phyloP scores from a whole-genome alignment of 768 basidiomycete species.

The Russula olivacea region DNA sequence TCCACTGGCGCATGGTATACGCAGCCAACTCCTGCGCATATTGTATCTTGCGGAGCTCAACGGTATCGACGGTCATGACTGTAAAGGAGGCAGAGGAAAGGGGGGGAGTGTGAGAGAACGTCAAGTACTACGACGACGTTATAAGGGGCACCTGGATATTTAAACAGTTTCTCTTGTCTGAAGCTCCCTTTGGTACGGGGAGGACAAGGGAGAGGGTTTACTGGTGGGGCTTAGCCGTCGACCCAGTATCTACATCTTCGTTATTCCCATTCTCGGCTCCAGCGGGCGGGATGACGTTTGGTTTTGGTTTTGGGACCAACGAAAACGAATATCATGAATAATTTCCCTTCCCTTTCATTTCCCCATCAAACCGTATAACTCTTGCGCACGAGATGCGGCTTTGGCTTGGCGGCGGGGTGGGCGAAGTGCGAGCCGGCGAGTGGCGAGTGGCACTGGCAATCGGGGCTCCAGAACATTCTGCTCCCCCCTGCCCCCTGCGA shows the following conservation, averaged over 20 bases:
- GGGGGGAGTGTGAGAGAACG: not conserved
- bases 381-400: not conserved
- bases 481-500: too few relatives aligned
- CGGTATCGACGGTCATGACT: constrained; percentile 22
- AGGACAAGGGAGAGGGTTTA: not conserved
- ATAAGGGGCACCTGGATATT: not conserved
- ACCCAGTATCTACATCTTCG: not conserved
- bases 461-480: not conserved
- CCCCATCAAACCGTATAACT: too few relatives aligned
- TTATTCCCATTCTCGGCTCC: not conserved
- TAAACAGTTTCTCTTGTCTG: not conserved
- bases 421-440: too few relatives aligned
- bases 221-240: not conserved
- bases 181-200: not conserved
- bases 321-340: not conserved
- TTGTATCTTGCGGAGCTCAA: constrained; percentile 32
- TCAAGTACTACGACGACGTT: not conserved
- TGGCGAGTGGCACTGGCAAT: too few relatives aligned
- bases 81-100: not conserved
- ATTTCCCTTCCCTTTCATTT: not conserved
- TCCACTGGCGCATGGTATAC: constrained; percentile 39
- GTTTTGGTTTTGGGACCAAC: not conserved
- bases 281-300: not conserved
- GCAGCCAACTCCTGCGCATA: constrained; percentile 37
- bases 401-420: too few relatives aligned